Evolutionary conservation across 164 flowering plant species (phyloP).

Genomic region (Tetracentron sinense): DNA sequence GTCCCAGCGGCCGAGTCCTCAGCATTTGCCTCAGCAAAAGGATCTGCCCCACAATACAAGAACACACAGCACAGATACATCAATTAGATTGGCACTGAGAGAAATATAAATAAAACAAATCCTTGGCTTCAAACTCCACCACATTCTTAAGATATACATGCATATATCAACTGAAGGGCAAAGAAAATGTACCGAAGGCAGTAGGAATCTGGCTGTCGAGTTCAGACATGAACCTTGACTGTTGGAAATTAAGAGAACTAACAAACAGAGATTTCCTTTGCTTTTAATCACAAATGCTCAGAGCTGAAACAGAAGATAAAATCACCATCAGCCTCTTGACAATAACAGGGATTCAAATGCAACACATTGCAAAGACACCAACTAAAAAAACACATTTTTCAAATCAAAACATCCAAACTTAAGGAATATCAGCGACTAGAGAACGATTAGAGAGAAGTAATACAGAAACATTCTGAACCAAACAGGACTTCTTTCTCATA

Average conservation of each 20-base stretch:
- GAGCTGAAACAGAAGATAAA: neutral
- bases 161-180: neutral
- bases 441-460: too few relatives aligned
- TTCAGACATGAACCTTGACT: constrained; percentile 25
- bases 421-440: too few relatives aligned
- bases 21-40: constrained; percentile 50
- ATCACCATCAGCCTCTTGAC: neutral
- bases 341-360: neutral
- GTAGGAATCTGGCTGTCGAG: constrained; percentile 30
- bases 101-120: too few relatives aligned
- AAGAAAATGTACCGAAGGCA: constrained; percentile 20
- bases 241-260: constrained; percentile 2
- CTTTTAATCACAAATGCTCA: neutral
- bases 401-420: too few relatives aligned
- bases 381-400: too few relatives aligned
- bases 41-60: constrained; percentile 27
- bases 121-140: too few relatives aligned
- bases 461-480: too few relatives aligned
- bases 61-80: neutral
- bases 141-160: too few relatives aligned
- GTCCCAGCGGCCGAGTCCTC: constrained; percentile 56
- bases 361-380: too few relatives aligned
- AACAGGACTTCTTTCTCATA: too few relatives aligned
- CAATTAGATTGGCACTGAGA: too few relatives aligned
- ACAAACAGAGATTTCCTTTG: constrained; percentile 2